These are phyloP conservation scores for Leccinum subatratum DNA, from an alignment of 1,284 basidiomycete species.

Conservation along the genomic window DNA sequence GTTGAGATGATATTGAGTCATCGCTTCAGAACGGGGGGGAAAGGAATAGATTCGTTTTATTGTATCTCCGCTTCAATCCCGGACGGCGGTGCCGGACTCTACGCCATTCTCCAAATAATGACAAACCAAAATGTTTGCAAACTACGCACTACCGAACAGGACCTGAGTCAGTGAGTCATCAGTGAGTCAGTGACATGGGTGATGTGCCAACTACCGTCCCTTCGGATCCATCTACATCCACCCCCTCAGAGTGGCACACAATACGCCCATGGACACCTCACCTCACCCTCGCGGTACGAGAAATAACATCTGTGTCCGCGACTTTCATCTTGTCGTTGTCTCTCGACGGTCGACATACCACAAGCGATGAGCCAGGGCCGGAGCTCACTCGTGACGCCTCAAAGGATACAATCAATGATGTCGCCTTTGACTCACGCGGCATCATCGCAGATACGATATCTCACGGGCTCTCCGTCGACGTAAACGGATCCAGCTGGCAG, in stretches of 20 bases:
- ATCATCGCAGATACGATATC: slow-evolving; percentile 64
- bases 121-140: no score
- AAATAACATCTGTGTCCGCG: slow-evolving; percentile 70
- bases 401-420: slow-evolving; percentile 19
- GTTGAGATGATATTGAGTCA: background rate
- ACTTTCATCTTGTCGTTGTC: slow-evolving; percentile 68
- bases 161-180: no score
- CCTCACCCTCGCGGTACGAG: slow-evolving; percentile 61
- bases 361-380: slow-evolving; percentile 20
- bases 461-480: slow-evolving; percentile 69
- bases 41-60: background rate
- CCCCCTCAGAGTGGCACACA: slow-evolving; percentile 51
- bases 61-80: background rate
- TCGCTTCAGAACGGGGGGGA: background rate
- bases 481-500: slow-evolving; percentile 71
- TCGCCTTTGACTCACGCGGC: slow-evolving; percentile 28
- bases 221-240: slow-evolving; percentile 19
- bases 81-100: background rate
- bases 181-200: no score
- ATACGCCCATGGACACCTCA: slow-evolving; percentile 73
- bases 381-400: slow-evolving; percentile 32
- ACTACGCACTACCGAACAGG: no score
- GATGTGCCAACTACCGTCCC: slow-evolving; percentile 11
- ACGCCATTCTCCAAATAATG: background rate
- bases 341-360: slow-evolving; percentile 27